Conservation (phyloP, 257 asterid species). For the Solanum virginianum region DNA sequence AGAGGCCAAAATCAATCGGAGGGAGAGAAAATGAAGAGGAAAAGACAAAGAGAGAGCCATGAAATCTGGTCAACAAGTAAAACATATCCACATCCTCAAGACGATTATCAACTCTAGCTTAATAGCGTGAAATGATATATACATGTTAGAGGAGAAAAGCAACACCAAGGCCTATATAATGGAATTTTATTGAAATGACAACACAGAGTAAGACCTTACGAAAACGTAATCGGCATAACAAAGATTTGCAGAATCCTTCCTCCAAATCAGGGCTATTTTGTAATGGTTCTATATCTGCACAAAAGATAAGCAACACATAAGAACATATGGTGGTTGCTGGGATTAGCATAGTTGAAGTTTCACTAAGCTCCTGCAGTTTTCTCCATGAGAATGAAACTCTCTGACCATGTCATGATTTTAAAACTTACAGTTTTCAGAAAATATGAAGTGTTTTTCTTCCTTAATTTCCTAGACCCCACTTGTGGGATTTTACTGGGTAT, state of each 20-base stretch:
- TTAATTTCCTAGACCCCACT: too few species aligned
- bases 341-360: background rate
- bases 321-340: background rate
- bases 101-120: background rate
- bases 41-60: background rate
- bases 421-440: background rate
- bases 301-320: constrained; percentile 2
- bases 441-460: background rate
- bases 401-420: background rate
- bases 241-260: constrained; percentile 90
- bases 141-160: background rate
- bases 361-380: background rate
- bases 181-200: constrained; percentile 13
- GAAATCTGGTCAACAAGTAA: background rate
- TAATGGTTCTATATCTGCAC: constrained; percentile 84
- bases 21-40: background rate
- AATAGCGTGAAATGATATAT: background rate
- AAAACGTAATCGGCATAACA: constrained; percentile 96
- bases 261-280: constrained; percentile 73
- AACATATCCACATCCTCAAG: background rate
- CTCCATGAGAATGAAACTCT: background rate
- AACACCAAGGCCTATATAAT: background rate
- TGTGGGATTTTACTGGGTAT: too few species aligned
- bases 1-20: background rate
- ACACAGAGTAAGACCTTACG: constrained; percentile 96